Conservation (phyloP, 1,284 basidiomycete genomes). For the Phellinidium pouzarii region DNA sequence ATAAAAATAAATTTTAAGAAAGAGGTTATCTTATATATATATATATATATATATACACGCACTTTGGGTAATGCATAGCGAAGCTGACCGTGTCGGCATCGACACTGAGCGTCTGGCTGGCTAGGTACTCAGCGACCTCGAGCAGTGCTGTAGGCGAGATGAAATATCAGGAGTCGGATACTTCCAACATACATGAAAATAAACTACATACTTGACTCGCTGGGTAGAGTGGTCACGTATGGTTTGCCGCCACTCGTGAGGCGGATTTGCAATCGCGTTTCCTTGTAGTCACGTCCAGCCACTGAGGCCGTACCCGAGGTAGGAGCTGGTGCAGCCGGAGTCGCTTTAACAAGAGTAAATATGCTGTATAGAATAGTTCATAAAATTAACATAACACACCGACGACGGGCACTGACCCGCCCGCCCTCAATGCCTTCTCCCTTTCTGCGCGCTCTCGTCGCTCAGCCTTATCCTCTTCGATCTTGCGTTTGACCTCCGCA, state of each 20-base stretch:
- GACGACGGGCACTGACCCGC: constrained; percentile 33
- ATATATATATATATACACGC: constrained; percentile 23
- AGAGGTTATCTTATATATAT: background rate
- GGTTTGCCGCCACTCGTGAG: constrained; percentile 74
- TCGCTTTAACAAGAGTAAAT: no score
- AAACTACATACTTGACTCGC: constrained; percentile 62
- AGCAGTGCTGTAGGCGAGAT: constrained; percentile 52
- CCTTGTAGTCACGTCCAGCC: constrained; percentile 72
- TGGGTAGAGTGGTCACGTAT: constrained; percentile 72
- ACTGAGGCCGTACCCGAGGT: constrained; percentile 49
- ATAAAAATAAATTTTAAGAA: background rate
- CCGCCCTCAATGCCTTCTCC: constrained; percentile 86
- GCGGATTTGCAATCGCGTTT: constrained; percentile 82
- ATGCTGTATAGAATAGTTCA: background rate
- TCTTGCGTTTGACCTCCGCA: constrained; percentile 84
- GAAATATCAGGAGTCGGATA: constrained; percentile 8
- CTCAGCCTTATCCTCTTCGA: constrained; percentile 86
- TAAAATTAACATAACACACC: background rate
- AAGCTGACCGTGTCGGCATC: constrained; percentile 73
- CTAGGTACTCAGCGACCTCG: constrained; percentile 83
- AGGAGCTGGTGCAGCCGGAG: constrained; percentile 32
- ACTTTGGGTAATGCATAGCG: constrained; percentile 81
- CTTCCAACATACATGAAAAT: background rate
- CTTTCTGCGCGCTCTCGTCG: constrained; percentile 82
- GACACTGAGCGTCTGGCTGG: constrained; percentile 61